A percentile compares a stretch with the other conserved stretches of the same genome.
These are phyloP conservation scores for Pulveroboletus sp. DNA, from an alignment of 768 basidiomycete species.

Conservation along the genomic window DNA sequence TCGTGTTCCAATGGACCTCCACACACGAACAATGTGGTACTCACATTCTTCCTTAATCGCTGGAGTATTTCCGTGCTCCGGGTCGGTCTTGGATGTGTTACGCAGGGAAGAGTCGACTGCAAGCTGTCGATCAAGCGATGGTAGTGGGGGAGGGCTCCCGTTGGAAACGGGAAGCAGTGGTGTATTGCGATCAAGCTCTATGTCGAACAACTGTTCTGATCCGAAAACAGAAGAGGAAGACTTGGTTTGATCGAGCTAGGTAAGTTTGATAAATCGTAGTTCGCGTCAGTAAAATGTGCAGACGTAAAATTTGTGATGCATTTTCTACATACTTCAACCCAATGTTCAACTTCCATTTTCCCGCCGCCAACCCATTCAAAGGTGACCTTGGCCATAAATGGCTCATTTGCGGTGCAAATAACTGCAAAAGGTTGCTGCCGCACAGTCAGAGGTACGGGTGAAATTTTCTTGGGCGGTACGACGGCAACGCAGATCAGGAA, in stretches of 20 bases:
- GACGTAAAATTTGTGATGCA: neutral
- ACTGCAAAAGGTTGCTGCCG: constrained; percentile 38
- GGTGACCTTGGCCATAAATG: constrained; percentile 41
- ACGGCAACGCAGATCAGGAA: constrained; percentile 37
- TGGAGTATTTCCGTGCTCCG: neutral
- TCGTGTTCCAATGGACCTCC: neutral
- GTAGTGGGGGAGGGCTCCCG: constrained; percentile 19
- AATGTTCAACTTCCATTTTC: constrained; percentile 47
- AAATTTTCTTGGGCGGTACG: constrained; percentile 33
- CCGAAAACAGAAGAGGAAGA: constrained; percentile 35
- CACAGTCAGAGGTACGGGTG: constrained; percentile 28
- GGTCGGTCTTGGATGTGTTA: neutral
- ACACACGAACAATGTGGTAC: neutral
- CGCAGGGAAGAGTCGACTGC: neutral
- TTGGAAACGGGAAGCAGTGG: constrained; percentile 32
- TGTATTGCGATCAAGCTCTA: constrained; percentile 43
- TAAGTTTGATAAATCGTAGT: neutral
- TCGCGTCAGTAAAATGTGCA: neutral
- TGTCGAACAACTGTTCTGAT: constrained; percentile 47
- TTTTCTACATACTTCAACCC: constrained; percentile 41
- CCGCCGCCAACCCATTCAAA: constrained; percentile 39
- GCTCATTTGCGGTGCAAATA: constrained; percentile 38
- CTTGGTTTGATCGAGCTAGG: constrained; percentile 43
- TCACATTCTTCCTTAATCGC: constrained; percentile 17
- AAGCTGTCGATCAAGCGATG: constrained; percentile 26